Evolutionary conservation across 768 basidiomycete genomes (phyloP), one percentile per base, ranked within the genome.

Genomic region (Naganishia antarctica): DNA sequence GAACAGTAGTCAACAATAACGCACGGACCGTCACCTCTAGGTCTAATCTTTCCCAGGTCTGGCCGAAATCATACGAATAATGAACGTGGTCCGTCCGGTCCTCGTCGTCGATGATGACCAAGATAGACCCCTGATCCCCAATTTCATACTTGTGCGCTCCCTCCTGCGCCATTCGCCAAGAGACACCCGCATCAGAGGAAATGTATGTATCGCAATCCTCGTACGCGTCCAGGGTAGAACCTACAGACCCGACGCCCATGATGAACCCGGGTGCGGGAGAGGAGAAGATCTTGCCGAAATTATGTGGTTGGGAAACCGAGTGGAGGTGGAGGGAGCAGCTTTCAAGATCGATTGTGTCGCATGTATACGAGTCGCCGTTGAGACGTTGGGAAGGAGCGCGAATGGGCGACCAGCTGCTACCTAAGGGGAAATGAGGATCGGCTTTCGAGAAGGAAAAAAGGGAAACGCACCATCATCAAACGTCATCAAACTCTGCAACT

Each of bases 101-200:
- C 71, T 98, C 93, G 69, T 99, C 91, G 69, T 94, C 86, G 3
- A 91, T 84, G 26, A 86, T 80, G 12, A 98, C 84, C 26, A 83
- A 73, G 31, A 98, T 83, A 70, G 87, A 88, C 83, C 96, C 71
- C 83, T 80, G 82, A 71, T 96, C 96, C 5, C 96, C 96, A 74
- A 98, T 93, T 78, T 98, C 93, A 72, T 97, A 97, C 78, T 92
- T 91, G 74, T 90, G 87, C 0, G 94, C 89, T 25, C 87, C 85
- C 59, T 77, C 79, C 45, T 80, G 80, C 11, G 87, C 82, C 87
- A 90, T 91, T 25, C 71, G 79, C 94, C 96, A 99, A 5, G 84
- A 84, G 15, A 91, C 69, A 0, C 96, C 96, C 0, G 87, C 92
- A 71, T 99, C 90, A 0, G 82, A 87, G 69, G 90, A 93, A 65